These are phyloP conservation scores for Diplodia mutila DNA, from an alignment of 2,329 filamentous ascomycete genomes.

Conservation along the genomic window DNA sequence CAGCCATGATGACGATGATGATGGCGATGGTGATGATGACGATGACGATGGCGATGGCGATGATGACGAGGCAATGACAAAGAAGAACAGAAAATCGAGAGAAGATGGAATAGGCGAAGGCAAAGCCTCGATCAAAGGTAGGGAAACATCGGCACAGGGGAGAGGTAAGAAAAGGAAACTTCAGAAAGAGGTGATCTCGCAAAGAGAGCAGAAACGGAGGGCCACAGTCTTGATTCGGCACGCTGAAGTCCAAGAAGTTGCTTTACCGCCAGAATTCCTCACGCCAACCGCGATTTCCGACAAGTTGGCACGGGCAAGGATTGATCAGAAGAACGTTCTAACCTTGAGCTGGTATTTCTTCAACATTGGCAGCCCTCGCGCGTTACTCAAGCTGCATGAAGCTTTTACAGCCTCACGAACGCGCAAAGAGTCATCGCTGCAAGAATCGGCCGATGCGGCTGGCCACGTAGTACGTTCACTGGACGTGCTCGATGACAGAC, in stretches of 20 bases:
- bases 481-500: neutral
- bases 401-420: neutral
- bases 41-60: too few species aligned
- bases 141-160: too few species aligned
- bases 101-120: neutral
- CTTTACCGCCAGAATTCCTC: neutral
- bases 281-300: neutral
- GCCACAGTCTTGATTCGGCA: neutral
- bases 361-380: constrained; percentile 2
- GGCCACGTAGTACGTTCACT: neutral
- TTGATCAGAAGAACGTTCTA: neutral
- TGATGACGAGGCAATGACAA: neutral
- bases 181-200: neutral
- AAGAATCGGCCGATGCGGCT: neutral
- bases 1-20: too few species aligned
- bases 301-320: neutral
- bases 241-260: neutral
- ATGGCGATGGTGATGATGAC: neutral
- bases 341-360: neutral
- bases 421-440: neutral
- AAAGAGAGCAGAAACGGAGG: neutral
- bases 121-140: neutral
- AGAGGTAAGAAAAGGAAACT: neutral
- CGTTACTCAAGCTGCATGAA: neutral
- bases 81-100: neutral